Evolutionary conservation across 208 protist genomes (phyloP).

Genomic region (Vickermania spadyakhi): DNA sequence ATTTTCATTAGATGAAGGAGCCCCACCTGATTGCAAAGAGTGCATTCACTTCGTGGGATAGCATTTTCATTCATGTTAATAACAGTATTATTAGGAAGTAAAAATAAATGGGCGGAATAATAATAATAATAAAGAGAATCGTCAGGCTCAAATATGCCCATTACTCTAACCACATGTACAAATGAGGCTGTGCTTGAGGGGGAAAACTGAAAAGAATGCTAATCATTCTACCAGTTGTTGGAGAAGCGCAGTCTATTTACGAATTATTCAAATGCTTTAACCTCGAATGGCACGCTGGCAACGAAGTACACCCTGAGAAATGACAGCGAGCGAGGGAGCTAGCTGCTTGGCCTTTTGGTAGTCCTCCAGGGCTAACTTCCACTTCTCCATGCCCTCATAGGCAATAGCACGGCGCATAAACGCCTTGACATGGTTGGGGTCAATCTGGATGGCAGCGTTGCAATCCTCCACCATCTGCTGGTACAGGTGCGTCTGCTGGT

Average conservation of each 20-base stretch:
- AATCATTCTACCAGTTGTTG: slow-evolving; percentile 4
- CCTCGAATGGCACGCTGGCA: slow-evolving; percentile 61
- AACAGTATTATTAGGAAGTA: no score
- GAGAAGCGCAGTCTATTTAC: no score
- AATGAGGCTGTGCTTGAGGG: no score
- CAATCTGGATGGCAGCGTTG: slow-evolving; percentile 67
- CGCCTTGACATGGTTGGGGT: slow-evolving; percentile 79
- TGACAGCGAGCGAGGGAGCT: slow-evolving; percentile 35
- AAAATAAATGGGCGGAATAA: no score
- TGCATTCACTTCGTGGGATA: no score
- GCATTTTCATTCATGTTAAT: no score
- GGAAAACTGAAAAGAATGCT: no score
- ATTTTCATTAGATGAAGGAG: no score
- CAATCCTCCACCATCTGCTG: slow-evolving; percentile 79
- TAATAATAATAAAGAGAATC: no score
- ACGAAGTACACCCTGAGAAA: slow-evolving; percentile 72
- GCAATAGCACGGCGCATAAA: slow-evolving; percentile 85
- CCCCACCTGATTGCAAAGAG: no score
- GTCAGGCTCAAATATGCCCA: no score
- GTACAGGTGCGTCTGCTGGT: slow-evolving; percentile 87
- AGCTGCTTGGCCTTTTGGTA: slow-evolving; percentile 62
- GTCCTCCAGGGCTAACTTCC: slow-evolving; percentile 83
- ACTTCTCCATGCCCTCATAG: slow-evolving; percentile 88
- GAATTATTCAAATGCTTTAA: slow-evolving; percentile 1
- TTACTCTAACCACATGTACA: no score